Base-by-base conservation (phyloP, 2,329 filamentous ascomycete genomes). In the Cordyceps farinosa region DNA sequence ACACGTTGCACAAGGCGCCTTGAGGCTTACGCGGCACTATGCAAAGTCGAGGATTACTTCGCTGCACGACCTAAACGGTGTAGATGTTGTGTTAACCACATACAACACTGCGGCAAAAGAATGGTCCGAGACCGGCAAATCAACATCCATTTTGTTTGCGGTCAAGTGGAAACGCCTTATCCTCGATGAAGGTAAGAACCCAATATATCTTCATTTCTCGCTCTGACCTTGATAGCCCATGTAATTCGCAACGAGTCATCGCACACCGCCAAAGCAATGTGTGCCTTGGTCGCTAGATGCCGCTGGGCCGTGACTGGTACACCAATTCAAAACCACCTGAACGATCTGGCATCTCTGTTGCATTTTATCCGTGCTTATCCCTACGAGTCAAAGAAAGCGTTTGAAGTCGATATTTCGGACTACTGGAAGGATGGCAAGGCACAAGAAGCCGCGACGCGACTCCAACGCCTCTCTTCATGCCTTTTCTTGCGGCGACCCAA, bases 271-370 rank as follows among this genome's bases (percentile, higher is more conserved):
- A 70, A 11, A 64, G 76, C 77, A 2, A 67, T 77, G 0, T 78
- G 72, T 50, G 69, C 70, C 2, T 67, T 82, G 0, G 62, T 74
- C 0, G 69, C 76, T 0, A 63, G 69, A 27, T 71, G 70, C 1
- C 72, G 80, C 8, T 82, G 80, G 80, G 77, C 75, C 1, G 74
- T 83, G 1, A 81, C 78, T 0, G 79, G 79, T 1, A 82, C 80
- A 0, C 80, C 80, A 0, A 77, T 83, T 1, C 80, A 82, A 60
- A 83, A 82, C 61, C 68, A 68, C 1, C 68, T 80, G 0, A 69
- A 66, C 1, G 34, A 38, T 11, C 11, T 38, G 6, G 69, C 73
- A 0, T 69, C 72, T 4, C 69, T 82, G 0, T 66, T 83, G 0
- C 74, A 73, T 15, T 82, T 81, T 57, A 68, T 82, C 27, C 69